Base-by-base conservation (phyloP, 306 rosid genomes). In the Glycine latifolia region DNA sequence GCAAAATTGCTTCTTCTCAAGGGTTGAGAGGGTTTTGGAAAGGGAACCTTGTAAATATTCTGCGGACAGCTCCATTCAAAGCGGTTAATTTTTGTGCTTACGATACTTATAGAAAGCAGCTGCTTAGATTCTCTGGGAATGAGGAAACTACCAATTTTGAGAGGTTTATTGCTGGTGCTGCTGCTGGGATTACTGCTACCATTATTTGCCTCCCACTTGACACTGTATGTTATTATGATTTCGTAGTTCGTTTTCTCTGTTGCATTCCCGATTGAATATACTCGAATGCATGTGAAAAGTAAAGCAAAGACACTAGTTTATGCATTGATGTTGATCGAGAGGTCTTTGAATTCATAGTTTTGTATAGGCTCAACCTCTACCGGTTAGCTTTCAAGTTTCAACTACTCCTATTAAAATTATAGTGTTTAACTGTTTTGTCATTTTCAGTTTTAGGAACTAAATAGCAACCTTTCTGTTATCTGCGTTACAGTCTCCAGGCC, bases 21-120 rank as follows among this genome's bases (percentile, higher is more conserved):
- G 99, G 99, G 4, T 83, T 93, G 88, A 90, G 88, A 81, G 99
- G 99, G 8, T 95, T 95, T 87, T 95, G 99, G 98, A 95, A 88
- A 86, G 99, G 99, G 63, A 95, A 95, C 87, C 75, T 95, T 67
- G 89, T 95, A 53, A 93, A 93, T 80, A 82, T 95, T 85, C 98
- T 95, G 82, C 95, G 99, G 16, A 93, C 99, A 0, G 98, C 99
- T 79, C 99, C 98, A 2, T 95, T 95, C 70, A 95, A 95, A 86
- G 99, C 99, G 1, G 89, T 95, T 82, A 93, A 95, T 74, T 95
- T 95, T 82, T 93, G 81, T 79, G 97, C 99, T 33, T 91, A 89
- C 16, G 98, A 95, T 86, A 95, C 97, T 1, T 95, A 95, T 77
- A 93, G 97, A 88, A 95, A 91, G 76, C 97, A 88, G 35, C 76